Conservation (phyloP, 148 eudicot genomes). For the Persicaria tinctoria region DNA sequence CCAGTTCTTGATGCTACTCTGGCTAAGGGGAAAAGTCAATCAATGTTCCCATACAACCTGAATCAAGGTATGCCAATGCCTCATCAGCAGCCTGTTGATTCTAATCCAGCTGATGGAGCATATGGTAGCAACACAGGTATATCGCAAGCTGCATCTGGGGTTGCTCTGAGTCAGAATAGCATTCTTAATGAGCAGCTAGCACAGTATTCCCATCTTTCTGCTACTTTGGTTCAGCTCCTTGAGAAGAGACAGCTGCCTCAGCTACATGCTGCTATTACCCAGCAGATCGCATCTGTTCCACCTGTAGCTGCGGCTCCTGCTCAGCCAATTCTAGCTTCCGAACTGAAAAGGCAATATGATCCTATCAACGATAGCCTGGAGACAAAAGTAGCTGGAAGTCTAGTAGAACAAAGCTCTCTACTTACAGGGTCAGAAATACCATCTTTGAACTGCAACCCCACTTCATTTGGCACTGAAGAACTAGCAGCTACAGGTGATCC, state of each 20-base stretch:
- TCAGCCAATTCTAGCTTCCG: slow-evolving; percentile 26
- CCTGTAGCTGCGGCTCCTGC: slow-evolving; percentile 14
- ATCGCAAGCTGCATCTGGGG: slow-evolving; percentile 18
- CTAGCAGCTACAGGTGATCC: background rate
- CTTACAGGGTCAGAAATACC: background rate
- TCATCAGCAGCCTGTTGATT: slow-evolving; percentile 27
- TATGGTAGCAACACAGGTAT: slow-evolving; percentile 13
- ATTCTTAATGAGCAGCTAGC: slow-evolving; percentile 30
- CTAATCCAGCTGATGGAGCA: slow-evolving; percentile 20
- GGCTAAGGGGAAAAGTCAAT: slow-evolving; percentile 21
- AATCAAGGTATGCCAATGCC: slow-evolving; percentile 19
- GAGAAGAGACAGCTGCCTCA: slow-evolving; percentile 42
- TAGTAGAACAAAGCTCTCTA: slow-evolving; percentile 12
- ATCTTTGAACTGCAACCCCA: background rate
- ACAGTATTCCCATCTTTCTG: slow-evolving; percentile 32
- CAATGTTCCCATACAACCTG: slow-evolving; percentile 10
- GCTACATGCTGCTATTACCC: slow-evolving; percentile 24
- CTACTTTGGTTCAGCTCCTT: slow-evolving; percentile 39
- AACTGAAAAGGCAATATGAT: slow-evolving; percentile 24
- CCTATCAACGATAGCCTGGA: slow-evolving; percentile 25
- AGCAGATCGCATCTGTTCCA: slow-evolving; percentile 18
- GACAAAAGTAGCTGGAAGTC: slow-evolving; percentile 12
- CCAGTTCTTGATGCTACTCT: slow-evolving; percentile 2
- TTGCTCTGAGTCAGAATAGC: slow-evolving; percentile 22
- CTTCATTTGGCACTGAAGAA: background rate